Conservation (phyloP, 495 filamentous ascomycete species). For the Aspergillus homomorphus region DNA sequence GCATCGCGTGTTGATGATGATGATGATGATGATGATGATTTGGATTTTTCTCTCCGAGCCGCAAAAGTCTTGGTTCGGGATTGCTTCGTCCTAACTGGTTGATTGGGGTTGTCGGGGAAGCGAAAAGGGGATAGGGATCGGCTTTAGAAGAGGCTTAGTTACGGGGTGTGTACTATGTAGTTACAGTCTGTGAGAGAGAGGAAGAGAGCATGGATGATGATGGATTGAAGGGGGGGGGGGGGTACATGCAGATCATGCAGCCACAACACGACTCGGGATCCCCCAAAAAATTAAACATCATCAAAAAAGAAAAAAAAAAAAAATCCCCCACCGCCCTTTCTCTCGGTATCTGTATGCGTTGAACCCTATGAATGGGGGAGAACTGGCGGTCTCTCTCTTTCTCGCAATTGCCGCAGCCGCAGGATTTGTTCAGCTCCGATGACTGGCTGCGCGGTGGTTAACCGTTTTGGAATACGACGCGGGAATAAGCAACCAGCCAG, state of each 20-base stretch:
- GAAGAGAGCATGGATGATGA: not conserved
- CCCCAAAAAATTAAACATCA: not conserved
- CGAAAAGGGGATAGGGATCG: not conserved
- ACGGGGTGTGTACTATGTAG: no score
- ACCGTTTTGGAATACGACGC: not conserved
- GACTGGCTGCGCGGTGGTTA: not conserved
- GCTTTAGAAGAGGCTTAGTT: not conserved
- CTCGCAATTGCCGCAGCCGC: not conserved
- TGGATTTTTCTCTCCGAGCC: constrained; percentile 10
- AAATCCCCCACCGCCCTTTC: constrained; percentile 13
- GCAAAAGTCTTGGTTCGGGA: constrained; percentile 10
- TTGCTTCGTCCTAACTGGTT: not conserved
- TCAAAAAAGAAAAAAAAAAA: no score
- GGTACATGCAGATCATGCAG: constrained; percentile 17
- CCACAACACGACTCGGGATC: not conserved
- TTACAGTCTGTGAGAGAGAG: no score
- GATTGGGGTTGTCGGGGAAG: not conserved
- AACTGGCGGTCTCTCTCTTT: constrained; percentile 10
- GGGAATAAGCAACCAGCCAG: not conserved
- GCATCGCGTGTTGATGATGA: not conserved
- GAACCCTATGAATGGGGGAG: not conserved
- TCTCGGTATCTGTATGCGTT: constrained; percentile 3
- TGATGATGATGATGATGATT: not conserved
- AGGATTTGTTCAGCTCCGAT: constrained; percentile 9
- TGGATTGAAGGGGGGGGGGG: no score